phyloP scores from a whole-genome alignment of 1,284 basidiomycete genomes.

The Sphagnurus paluster region DNA sequence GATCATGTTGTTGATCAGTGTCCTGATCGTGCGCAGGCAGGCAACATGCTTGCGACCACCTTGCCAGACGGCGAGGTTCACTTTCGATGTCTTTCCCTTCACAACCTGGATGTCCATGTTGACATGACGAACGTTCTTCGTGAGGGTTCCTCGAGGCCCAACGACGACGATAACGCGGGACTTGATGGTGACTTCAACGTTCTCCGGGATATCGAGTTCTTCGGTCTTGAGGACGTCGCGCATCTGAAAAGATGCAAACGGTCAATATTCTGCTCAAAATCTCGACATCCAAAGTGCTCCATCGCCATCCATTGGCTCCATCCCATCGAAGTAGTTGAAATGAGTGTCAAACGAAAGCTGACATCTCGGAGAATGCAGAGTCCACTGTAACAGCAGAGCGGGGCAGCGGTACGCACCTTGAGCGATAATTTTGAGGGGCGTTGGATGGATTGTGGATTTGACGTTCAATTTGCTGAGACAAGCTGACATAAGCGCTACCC shows the following conservation, averaged over 20 bases:
- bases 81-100: conserved; percentile 72
- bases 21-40: conserved; percentile 95
- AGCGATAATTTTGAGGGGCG: conserved; percentile 36
- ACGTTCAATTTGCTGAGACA: conserved; percentile 13
- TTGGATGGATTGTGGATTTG: conserved; percentile 25
- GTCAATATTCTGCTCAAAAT: conserved; percentile 5
- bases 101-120: conserved; percentile 94
- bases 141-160: conserved; percentile 87
- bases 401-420: conserved; percentile 35
- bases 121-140: conserved; percentile 92
- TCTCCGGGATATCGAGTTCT: conserved; percentile 88
- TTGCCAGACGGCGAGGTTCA: conserved; percentile 97
- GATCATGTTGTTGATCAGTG: conserved; percentile 96
- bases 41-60: conserved; percentile 98
- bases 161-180: conserved; percentile 87
- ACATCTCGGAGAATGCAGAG: conserved; percentile 12
- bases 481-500: conserved; percentile 24
- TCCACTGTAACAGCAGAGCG: conserved; percentile 15
- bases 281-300: conserved; percentile 29
- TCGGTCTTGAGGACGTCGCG: conserved; percentile 92
- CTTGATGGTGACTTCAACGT: conserved; percentile 84
- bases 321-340: conserved; percentile 21
- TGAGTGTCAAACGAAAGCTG: conserved; percentile 20
- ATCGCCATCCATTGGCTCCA: conserved; percentile 35
- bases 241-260: conserved; percentile 55